Base-by-base conservation (phyloP, 106 monocot species). In the Vanilla planifolia region DNA sequence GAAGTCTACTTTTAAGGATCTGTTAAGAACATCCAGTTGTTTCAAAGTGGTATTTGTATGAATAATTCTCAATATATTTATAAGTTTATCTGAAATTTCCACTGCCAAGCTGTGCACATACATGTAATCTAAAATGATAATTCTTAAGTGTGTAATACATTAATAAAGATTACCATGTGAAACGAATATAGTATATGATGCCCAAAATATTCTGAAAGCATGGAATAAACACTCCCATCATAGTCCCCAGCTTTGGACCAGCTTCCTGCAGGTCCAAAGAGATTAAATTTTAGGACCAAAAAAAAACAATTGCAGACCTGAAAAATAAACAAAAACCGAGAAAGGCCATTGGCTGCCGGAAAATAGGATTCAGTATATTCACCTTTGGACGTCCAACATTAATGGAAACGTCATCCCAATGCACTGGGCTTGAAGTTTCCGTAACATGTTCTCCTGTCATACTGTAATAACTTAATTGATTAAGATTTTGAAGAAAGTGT, bases 171-270 rank as follows among this genome's bases (percentile, higher is more conserved):
- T 83, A 92, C 92, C 92, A 93, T 59, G 92, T 76, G 72, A 93
- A 93, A 46, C 92, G 87, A 35, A 92, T 92, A 58, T 80, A 92
- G 69, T 84, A 92, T 36, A 93, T 93, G 35, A 93, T 93, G 51
- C 92, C 92, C 76, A 88, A 68, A 61, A 93, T 93, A 60, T 85
- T 93, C 62, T 93, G 92, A 70, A 93, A 61, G 64, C 92, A 93
- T 55, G 92, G 92, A 5, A 93, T 81, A 65, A 93, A 93, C 7
- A 93, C 92, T 44, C 92, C 92, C 88, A 93, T 84, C 80, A 93
- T 55, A 24, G 92, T 93, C 35, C 84, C 88, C 29, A 88, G 59
- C 67, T 85, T 84, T 7, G 75, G 71, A 11, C 65, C 80, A 60
- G 72, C 60, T 52, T 64, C 66, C 92, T 92, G 83, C 69, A 80